Evolutionary conservation across 2,329 filamentous ascomycete genomes (phyloP), one percentile per base, ranked within the genome.

Genomic region (Microthyrium microscopicum): DNA sequence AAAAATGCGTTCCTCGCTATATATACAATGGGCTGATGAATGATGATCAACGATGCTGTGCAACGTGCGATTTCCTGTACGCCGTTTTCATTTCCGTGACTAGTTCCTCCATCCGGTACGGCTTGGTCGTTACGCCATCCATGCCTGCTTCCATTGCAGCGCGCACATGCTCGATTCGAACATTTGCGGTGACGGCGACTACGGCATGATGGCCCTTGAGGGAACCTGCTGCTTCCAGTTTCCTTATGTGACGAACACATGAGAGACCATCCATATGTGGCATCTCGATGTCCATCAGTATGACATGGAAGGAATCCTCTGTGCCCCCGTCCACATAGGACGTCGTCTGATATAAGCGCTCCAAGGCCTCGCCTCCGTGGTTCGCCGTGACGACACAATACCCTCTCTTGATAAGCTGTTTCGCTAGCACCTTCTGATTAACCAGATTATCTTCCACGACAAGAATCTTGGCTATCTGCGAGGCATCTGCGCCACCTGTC

Each of bases 201-300:
- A 54, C 43, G 0, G 52, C 51, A 3, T 54, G 45, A 39, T 53
- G 50, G 1, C 38, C 40, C 8, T 13, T 40, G 5, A 53, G 20
- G 5, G 39, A 34, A 1, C 46, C 44, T 2, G 43, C 34, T 2
- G 15, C 19, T 34, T 54, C 39, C 47, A 53, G 48, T 8, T 48
- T 43, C 3, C 53, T 43, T 17, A 56, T 53, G n/a, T 42, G 42
- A 5, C 39, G 40, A 8, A 48, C 45, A 26, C 51, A 54, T 3
- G 46, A 46, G 5, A 56, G 37, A 2, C 53, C 53, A 33, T 54
- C 47, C 53, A 56, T 56, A 21, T 52, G 45, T 3, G 53, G 53
- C 53, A 56, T 56, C 24, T 55, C 53, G 12, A 49, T 42, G 30
- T 55, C 53, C 44, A 54, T 50, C 5, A 55, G 46, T 16, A 55